Evolutionary conservation across 441 rosid genomes (phyloP), one percentile per base, ranked within the genome.

Genomic region (Gossypium trilobum): DNA sequence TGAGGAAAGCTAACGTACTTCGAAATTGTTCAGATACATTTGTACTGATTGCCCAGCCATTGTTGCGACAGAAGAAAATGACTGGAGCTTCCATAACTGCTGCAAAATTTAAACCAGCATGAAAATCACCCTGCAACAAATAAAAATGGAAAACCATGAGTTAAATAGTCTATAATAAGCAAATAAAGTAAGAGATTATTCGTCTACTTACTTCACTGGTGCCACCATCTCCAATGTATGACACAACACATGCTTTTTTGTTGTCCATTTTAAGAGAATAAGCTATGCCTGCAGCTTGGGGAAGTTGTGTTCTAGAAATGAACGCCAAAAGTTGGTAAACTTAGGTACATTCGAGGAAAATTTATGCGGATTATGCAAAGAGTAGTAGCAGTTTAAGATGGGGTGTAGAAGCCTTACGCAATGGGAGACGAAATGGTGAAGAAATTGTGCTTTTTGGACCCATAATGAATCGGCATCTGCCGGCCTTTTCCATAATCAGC

Each of bases 1-100:
- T 1, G 5, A 22, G 13, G 42, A 69, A 54, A 52, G 58, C n/a
- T 29, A 9, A 19, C 16, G 14, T 85, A 90, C 96, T 91, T 81
- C 91, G 83, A 74, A 87, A 91, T 65, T 91, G 97, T 80, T 91
- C 92, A 11, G 86, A 83, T 46, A 84, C 71, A 50, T 82, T 85
- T 48, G 97, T 91, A 70, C 97, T 91, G 65, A 91, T 89, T 2
- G 97, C 97, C 92, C 94, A 91, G 72, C 97, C 94, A 57, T 89
- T 91, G 85, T 91, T 91, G 9, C 97, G 84, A 63, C 97, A 91
- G 64, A 91, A 73, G 57, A 89, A 89, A 52, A 89, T 72, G 0
- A 91, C 88, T 0, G 97, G 94, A 54, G 92, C 86, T 73, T 89
- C 92, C 86, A 75, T 73, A 2, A 91, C 97, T 6, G 97, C 94